phyloP scores from a whole-genome alignment of 805 yeast species.

The Lachancea quebecensis region DNA sequence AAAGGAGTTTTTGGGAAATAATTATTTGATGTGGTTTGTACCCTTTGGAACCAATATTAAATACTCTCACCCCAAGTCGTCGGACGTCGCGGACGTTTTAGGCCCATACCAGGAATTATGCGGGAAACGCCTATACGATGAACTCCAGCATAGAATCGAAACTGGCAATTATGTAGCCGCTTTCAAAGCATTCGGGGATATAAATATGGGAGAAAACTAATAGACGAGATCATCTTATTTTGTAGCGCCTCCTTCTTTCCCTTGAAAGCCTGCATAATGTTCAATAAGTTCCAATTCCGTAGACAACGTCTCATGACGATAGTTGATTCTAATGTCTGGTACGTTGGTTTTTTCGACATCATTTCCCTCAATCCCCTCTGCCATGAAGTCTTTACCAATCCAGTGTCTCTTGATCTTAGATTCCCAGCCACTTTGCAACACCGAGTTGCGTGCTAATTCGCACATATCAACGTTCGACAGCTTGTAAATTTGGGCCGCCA shows the following conservation, averaged over 20 bases:
- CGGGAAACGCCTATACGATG: slow-evolving; percentile 19
- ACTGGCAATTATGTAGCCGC: slow-evolving; percentile 21
- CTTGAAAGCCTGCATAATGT: slow-evolving; percentile 39
- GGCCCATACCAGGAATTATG: slow-evolving; percentile 27
- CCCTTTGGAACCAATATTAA: slow-evolving; percentile 20
- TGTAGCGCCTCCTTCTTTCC: not conserved
- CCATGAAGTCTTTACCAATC: slow-evolving; percentile 64
- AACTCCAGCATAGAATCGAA: slow-evolving; percentile 20
- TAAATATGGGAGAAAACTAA: not conserved
- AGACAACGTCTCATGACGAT: slow-evolving; percentile 71
- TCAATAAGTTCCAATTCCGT: slow-evolving; percentile 65
- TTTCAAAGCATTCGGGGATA: slow-evolving; percentile 8
- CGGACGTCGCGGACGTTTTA: slow-evolving; percentile 13
- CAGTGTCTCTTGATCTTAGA: slow-evolving; percentile 79
- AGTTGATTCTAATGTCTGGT: slow-evolving; percentile 79
- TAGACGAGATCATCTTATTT: not conserved
- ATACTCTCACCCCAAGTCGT: slow-evolving; percentile 1
- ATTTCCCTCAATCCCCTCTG: slow-evolving; percentile 68
- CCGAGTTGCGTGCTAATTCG: slow-evolving; percentile 91
- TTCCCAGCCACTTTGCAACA: slow-evolving; percentile 92
- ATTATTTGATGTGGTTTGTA: slow-evolving; percentile 26
- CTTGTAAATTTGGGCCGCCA: slow-evolving; percentile 96
- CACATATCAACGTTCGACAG: slow-evolving; percentile 95
- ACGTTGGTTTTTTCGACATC: slow-evolving; percentile 92
- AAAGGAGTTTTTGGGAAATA: slow-evolving; percentile 26